Evolutionary conservation across 495 filamentous ascomycete genomes (phyloP).

Genomic region (Acidiella bohemica): DNA sequence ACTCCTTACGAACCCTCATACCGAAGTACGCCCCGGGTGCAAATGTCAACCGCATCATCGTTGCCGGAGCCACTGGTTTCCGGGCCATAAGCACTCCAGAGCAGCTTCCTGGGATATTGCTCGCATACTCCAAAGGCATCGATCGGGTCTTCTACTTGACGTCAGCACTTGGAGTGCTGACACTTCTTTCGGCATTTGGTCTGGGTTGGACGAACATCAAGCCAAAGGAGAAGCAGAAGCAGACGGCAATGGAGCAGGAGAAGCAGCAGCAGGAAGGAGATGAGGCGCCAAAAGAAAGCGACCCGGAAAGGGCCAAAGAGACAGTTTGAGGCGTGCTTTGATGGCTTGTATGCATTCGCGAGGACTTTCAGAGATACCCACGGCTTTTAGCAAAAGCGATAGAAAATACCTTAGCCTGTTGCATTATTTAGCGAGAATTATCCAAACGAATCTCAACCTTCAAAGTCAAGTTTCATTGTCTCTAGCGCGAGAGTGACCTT

Average conservation of each 20-base stretch:
- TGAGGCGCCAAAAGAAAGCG: neutral
- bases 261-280: neutral
- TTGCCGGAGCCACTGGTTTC: conserved; percentile 29
- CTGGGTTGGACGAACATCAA: conserved; percentile 12
- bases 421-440: no score
- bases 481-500: no score
- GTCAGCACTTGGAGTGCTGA: conserved; percentile 3
- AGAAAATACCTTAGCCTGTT: no score
- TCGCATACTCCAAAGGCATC: conserved; percentile 32
- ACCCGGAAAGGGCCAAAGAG: no score
- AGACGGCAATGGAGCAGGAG: neutral
- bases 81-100: conserved; percentile 24
- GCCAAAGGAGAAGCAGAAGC: conserved; percentile 2
- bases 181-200: conserved; percentile 3
- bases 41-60: conserved; percentile 21
- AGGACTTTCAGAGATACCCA: no score
- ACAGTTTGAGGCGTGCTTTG: no score
- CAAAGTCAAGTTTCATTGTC: no score
- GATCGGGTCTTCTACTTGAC: conserved; percentile 18
- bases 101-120: conserved; percentile 28
- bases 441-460: no score
- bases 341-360: no score
- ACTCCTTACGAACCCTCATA: conserved; percentile 18
- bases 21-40: conserved; percentile 22
- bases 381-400: no score